Percentiles rank a stretch among this genome's conserved stretches.
Conservation (phyloP, 345 rosid genomes). For the Excoecaria agallocha region DNA sequence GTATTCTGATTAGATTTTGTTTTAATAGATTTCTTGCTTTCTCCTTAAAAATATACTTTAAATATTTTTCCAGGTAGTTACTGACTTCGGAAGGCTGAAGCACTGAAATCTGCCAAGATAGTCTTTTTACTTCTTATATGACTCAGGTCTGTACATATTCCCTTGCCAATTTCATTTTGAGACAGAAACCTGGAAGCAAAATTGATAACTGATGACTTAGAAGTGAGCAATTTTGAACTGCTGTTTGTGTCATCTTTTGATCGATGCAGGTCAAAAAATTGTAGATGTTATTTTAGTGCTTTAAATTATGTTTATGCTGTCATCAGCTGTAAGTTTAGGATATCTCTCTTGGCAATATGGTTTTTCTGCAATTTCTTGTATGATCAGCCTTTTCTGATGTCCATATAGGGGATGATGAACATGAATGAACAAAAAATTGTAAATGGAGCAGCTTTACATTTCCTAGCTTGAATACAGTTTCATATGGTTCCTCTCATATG, state of each 20-base stretch:
- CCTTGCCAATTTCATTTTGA: background rate
- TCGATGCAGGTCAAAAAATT: background rate
- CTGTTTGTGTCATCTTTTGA: background rate
- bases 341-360: no score
- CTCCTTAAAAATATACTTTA: background rate
- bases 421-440: no score
- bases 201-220: background rate
- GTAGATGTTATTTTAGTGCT: background rate
- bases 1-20: background rate
- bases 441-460: no score
- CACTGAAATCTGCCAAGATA: background rate
- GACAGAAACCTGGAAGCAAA: background rate
- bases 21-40: background rate
- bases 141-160: background rate
- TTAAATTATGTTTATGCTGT: background rate
- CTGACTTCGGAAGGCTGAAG: background rate
- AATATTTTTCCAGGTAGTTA: slow-evolving; percentile 35
- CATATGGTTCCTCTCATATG: no score
- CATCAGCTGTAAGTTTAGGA: no score
- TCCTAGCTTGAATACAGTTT: no score
- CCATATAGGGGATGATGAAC: no score
- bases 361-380: no score
- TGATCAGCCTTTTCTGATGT: no score
- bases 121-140: background rate
- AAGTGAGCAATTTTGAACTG: background rate